These are phyloP conservation scores for Psilocybe tampanensis DNA, from an alignment of 768 basidiomycete species.

Conservation along the genomic window DNA sequence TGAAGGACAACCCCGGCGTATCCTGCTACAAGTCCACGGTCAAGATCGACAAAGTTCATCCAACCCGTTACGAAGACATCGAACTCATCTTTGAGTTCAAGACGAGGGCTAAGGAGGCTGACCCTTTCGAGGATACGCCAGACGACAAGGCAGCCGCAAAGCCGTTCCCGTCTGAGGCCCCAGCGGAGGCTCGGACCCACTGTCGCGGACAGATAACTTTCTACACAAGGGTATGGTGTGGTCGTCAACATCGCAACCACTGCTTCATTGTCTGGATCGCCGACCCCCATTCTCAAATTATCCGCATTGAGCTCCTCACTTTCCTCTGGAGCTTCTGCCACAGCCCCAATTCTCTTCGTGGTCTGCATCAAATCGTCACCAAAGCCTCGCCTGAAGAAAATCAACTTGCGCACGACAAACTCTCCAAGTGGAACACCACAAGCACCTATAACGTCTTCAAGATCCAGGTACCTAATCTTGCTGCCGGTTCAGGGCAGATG, in stretches of 20 bases:
- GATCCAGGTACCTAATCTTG: neutral
- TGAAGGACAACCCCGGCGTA: slow-evolving; percentile 6
- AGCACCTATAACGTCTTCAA: neutral
- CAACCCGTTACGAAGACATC: neutral
- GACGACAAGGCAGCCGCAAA: neutral
- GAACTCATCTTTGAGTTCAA: slow-evolving; percentile 20
- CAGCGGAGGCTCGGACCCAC: neutral
- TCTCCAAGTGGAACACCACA: slow-evolving; percentile 2
- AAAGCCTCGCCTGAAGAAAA: slow-evolving; percentile 9
- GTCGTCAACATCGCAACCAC: too few species aligned
- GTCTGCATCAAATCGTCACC: slow-evolving; percentile 28
- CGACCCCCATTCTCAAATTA: slow-evolving; percentile 26
- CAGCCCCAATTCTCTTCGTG: slow-evolving; percentile 16
- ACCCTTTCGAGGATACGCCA: slow-evolving; percentile 14
- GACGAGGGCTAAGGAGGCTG: neutral
- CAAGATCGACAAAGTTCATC: neutral
- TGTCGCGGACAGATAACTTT: slow-evolving; percentile 26
- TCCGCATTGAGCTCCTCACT: slow-evolving; percentile 33
- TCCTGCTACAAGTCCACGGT: neutral
- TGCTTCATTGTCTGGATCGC: slow-evolving; percentile 29
- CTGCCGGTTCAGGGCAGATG: slow-evolving; percentile 5
- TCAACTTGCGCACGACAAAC: slow-evolving; percentile 3
- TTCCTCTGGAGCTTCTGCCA: slow-evolving; percentile 32
- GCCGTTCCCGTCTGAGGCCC: slow-evolving; percentile 5
- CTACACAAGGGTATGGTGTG: slow-evolving; percentile 21